Base-by-base conservation (phyloP, 371 early-diverging fungal species). In the Batrachochytrium dendrobatidis region DNA sequence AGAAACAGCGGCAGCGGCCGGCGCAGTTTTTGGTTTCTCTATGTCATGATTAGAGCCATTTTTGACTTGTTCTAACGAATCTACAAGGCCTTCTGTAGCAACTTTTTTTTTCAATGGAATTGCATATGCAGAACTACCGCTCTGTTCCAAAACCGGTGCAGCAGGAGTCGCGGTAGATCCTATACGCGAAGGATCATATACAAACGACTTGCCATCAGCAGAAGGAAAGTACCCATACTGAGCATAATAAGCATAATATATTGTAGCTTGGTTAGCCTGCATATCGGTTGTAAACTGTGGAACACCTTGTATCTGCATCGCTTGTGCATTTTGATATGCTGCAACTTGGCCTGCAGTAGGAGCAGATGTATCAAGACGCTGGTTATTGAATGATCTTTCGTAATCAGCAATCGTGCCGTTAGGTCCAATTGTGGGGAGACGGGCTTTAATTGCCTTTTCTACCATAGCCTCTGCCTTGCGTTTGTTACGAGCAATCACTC, bases 361-460 rank as follows among this genome's bases (percentile, higher is more conserved):
- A 15, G 28, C 46, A 33, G 24, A 29, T 17, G 45, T 49, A 22
- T 34, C 31, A 26, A 22, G 53, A 7, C 10, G 22, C 34, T 8
- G 22, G 28, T 53, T 18, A 8, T 10, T 26, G 31, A 48, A 62
- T 2, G 53, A 46, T 4, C 59, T 56, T 43, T 75, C 66, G 55
- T 77, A 77, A 44, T 72, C 75, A 24, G 74, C 50, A 31, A 74
- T 65, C 3, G 66, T 74, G 5, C 79, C 79, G 24, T 64, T 32
- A 18, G 67, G 68, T 1, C 76, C 79, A 52, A 78, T 61, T 3
- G 56, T 76, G 1, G 90, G 87, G n/a, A 91, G 63, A 29, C 79
- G 81, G 20, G 82, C 65, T 61, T 79, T 80, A 24, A 81, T 63
- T 4, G 83, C 80, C 59, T 85, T 81, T 8, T 60, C 50, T 7